Evolutionary conservation across 139 green algal genomes (phyloP).

Genomic region (Auxenochlorella pyrenoidosa): DNA sequence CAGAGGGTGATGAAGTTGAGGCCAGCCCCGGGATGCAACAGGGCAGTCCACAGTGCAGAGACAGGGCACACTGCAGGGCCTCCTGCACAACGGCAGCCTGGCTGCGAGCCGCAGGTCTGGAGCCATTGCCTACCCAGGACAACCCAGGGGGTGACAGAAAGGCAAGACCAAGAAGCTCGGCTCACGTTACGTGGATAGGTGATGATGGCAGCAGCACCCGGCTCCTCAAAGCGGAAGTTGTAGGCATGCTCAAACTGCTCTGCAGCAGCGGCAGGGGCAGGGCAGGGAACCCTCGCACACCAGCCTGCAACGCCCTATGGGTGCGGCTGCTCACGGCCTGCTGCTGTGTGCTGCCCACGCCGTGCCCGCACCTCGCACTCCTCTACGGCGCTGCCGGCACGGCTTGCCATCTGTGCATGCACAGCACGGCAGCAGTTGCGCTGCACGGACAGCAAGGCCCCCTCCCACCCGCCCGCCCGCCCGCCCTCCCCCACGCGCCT

Average conservation of each 20-base stretch:
- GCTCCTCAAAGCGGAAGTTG: conserved; percentile 95
- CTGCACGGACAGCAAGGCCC: not conserved
- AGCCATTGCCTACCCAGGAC: not conserved
- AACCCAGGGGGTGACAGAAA: too few species aligned
- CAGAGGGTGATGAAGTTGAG: not conserved
- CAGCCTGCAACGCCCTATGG: not conserved
- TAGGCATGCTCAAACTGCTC: conserved; percentile 91
- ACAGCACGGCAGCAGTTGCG: not conserved
- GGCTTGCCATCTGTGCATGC: not conserved
- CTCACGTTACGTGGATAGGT: conserved; percentile 73
- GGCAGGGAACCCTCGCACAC: not conserved
- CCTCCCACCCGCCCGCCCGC: not conserved
- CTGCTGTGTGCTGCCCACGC: not conserved
- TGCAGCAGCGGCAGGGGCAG: not conserved
- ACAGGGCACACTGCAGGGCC: not conserved
- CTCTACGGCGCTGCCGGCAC: not conserved
- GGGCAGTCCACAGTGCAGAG: not conserved
- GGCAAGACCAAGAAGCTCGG: not conserved
- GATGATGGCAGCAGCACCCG: conserved; percentile 67
- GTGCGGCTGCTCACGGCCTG: not conserved
- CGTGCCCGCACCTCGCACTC: too few species aligned
- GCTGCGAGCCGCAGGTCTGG: too few species aligned
- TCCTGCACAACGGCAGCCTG: not conserved
- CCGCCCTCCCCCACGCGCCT: not conserved
- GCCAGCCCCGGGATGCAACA: too few species aligned